These are phyloP conservation scores for Agroathelia rolfsii DNA, from an alignment of 1,284 basidiomycete genomes.

Conservation along the genomic window DNA sequence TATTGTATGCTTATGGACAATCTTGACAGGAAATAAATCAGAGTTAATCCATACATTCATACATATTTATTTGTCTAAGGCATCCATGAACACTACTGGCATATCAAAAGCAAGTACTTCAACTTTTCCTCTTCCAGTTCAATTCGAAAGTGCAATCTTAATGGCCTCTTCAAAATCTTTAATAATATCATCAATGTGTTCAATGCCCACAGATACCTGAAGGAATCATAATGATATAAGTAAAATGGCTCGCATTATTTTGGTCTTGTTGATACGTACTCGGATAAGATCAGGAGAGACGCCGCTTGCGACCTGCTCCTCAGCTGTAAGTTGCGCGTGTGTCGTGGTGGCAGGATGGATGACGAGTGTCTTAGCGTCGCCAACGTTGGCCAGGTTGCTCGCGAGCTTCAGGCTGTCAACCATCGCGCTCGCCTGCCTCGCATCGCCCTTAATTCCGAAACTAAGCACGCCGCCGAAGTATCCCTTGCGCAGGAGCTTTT, in stretches of 20 bases:
- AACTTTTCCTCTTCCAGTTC: no score
- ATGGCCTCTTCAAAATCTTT: conserved; percentile 73
- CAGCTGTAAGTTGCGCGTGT: conserved; percentile 65
- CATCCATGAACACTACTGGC: no score
- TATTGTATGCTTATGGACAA: no score
- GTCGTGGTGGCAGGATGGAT: conserved; percentile 82
- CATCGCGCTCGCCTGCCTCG: conserved; percentile 48
- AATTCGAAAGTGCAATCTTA: conserved; percentile 17
- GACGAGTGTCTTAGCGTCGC: conserved; percentile 73
- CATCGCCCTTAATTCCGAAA: conserved; percentile 73
- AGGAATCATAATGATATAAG: background rate
- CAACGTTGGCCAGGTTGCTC: conserved; percentile 71
- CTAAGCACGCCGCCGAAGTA: conserved; percentile 71
- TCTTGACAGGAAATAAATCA: no score
- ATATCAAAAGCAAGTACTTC: no score
- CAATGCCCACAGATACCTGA: conserved; percentile 68
- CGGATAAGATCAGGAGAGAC: conserved; percentile 78
- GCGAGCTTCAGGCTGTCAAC: conserved; percentile 73
- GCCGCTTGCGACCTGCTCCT: conserved; percentile 62
- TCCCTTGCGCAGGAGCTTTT: conserved; percentile 46
- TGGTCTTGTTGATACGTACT: conserved; percentile 39
- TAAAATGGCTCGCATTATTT: no score
- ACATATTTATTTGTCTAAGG: no score
- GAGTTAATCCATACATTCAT: no score
- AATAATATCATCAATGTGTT: conserved; percentile 78